A percentile compares a stretch with the other conserved stretches of the same genome.
Evolutionary conservation across 2,329 filamentous ascomycete genomes (phyloP).

Genomic region (Emmonsiellopsis sp.): DNA sequence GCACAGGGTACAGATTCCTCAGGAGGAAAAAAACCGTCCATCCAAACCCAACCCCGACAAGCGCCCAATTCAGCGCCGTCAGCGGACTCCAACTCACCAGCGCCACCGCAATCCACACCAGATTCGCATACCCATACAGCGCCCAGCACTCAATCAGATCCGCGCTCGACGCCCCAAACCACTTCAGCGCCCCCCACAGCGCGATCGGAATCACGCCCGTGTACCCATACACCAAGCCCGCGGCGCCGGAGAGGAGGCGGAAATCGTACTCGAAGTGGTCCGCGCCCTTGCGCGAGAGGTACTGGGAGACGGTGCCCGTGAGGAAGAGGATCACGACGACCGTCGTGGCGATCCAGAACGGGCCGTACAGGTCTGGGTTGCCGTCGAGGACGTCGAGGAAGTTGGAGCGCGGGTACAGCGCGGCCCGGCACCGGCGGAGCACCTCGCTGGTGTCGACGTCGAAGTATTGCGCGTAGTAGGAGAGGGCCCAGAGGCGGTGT

Average conservation of each 20-base stretch:
- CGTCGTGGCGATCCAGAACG: conserved; percentile 97
- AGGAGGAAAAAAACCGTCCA: conserved; percentile 76
- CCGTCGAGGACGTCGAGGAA: conserved; percentile 96
- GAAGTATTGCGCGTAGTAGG: conserved; percentile 97
- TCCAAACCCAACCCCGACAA: conserved; percentile 78
- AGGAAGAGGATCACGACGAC: conserved; percentile 93
- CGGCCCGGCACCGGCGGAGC: conserved; percentile 72
- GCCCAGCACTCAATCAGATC: conserved; percentile 94
- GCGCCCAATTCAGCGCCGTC: conserved; percentile 81
- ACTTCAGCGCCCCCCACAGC: conserved; percentile 81
- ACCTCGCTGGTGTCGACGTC: conserved; percentile 94
- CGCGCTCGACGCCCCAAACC: conserved; percentile 84
- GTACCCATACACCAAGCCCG: conserved; percentile 91
- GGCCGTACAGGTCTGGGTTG: conserved; percentile 92
- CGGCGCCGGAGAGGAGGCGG: conserved; percentile 74
- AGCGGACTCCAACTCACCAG: conserved; percentile 84
- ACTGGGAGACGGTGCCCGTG: conserved; percentile 90
- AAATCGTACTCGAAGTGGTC: conserved; percentile 87
- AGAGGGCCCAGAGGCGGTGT: conserved; percentile 82
- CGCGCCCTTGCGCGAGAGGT: conserved; percentile 59
- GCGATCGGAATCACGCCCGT: conserved; percentile 76
- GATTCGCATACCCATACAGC: conserved; percentile 89
- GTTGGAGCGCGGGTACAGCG: conserved; percentile 84
- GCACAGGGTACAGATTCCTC: conserved; percentile 80
- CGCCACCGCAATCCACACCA: conserved; percentile 95